Conservation (phyloP, 495 filamentous ascomycete genomes). For the Trichoderma asperelloides region DNA sequence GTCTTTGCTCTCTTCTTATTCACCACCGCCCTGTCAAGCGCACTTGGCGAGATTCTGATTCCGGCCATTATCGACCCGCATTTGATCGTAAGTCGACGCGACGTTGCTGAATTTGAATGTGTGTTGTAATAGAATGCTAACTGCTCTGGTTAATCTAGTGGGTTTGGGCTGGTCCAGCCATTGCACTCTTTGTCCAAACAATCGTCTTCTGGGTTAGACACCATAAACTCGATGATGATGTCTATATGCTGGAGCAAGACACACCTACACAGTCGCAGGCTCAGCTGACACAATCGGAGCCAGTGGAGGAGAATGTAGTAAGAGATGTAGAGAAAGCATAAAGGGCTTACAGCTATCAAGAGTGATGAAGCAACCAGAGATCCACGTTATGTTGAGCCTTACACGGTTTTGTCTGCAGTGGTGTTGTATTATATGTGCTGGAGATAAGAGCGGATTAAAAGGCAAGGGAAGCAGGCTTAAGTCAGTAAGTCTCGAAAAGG, state of each 20-base stretch:
- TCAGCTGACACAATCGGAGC: not conserved
- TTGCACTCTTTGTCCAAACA: conserved; percentile 38
- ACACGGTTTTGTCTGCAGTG: too few species aligned
- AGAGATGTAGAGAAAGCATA: not conserved
- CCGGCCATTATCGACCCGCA: conserved; percentile 49
- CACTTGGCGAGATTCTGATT: conserved; percentile 30
- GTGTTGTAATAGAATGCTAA: not conserved
- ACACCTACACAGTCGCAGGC: not conserved
- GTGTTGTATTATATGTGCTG: too few species aligned
- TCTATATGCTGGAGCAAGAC: conserved; percentile 26
- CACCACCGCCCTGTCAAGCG: conserved; percentile 18
- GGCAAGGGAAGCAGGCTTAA: too few species aligned
- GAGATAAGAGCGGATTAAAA: too few species aligned
- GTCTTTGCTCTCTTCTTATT: conserved; percentile 21
- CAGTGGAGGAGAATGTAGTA: not conserved
- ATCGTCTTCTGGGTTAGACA: conserved; percentile 41
- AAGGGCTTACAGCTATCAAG: too few species aligned
- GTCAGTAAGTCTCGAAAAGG: too few species aligned
- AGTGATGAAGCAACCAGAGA: too few species aligned
- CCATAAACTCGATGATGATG: conserved; percentile 35
- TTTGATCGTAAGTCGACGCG: conserved; percentile 15
- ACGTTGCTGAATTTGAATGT: not conserved
- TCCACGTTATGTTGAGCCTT: too few species aligned
- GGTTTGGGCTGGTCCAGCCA: conserved; percentile 45
- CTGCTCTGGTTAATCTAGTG: conserved; percentile 16